These are phyloP conservation scores for Amborella trichopoda DNA, from an alignment of 164 flowering plant genomes.

Conservation along the genomic window DNA sequence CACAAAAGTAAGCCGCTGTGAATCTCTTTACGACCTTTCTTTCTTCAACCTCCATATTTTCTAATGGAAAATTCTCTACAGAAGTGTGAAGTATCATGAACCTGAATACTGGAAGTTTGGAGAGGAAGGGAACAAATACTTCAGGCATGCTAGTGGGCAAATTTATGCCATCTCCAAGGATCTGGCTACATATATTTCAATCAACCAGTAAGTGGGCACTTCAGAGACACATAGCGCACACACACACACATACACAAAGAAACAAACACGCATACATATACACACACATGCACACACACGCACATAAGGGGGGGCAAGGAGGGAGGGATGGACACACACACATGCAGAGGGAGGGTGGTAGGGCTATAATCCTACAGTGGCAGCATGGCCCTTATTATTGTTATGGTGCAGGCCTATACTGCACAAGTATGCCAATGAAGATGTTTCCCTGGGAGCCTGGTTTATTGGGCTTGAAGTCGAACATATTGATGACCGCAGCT, in stretches of 20 bases:
- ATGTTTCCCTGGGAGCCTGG: constrained; percentile 90
- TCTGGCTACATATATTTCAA: constrained; percentile 73
- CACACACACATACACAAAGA: too few relatives aligned
- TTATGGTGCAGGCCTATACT: constrained; percentile 49
- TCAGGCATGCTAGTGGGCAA: constrained; percentile 89
- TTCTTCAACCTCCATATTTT: background rate
- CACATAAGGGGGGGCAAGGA: too few relatives aligned
- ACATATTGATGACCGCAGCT: constrained; percentile 70
- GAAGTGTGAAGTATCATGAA: constrained; percentile 81
- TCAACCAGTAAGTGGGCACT: constrained; percentile 67
- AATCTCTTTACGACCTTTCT: background rate
- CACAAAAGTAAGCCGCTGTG: background rate
- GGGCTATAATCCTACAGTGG: too few relatives aligned
- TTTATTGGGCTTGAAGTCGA: constrained; percentile 85
- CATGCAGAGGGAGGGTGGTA: too few relatives aligned
- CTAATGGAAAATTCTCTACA: constrained; percentile 9
- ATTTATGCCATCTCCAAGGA: constrained; percentile 86
- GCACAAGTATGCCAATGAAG: constrained; percentile 90
- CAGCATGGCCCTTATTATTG: background rate
- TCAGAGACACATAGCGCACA: too few relatives aligned
- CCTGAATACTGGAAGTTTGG: constrained; percentile 94
- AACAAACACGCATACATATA: too few relatives aligned
- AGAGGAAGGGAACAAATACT: constrained; percentile 82
- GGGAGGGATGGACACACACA: too few relatives aligned
- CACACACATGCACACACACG: too few relatives aligned